Conservation (phyloP, 768 basidiomycete genomes). For the Porphyrellus cyaneotinctus region DNA sequence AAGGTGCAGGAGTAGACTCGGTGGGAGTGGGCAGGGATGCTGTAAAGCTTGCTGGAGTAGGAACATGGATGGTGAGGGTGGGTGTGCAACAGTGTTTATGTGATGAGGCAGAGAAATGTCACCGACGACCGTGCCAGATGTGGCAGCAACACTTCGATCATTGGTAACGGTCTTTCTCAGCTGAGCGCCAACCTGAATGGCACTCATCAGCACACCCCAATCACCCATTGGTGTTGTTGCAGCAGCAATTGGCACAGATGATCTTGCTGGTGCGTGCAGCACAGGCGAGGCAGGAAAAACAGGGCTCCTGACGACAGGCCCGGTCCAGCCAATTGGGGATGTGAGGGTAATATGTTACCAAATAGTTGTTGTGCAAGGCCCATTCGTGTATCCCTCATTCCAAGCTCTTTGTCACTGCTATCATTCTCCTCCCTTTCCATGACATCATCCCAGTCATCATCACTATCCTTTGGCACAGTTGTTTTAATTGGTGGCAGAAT, state of each 20-base stretch:
- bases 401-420: slow-evolving; percentile 76
- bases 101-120: slow-evolving; percentile 68
- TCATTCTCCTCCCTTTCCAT: slow-evolving; percentile 68
- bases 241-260: slow-evolving; percentile 28
- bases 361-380: slow-evolving; percentile 80
- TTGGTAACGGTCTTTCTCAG: slow-evolving; percentile 76
- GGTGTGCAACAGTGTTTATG: slow-evolving; percentile 46
- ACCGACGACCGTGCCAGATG: slow-evolving; percentile 70
- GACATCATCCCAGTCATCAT: slow-evolving; percentile 86
- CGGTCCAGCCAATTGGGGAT: slow-evolving; percentile 55
- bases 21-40: slow-evolving; percentile 22
- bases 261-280: slow-evolving; percentile 26
- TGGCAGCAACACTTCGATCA: slow-evolving; percentile 69
- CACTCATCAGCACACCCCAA: slow-evolving; percentile 62
- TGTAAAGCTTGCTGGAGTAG: neutral
- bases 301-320: slow-evolving; percentile 6
- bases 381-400: slow-evolving; percentile 55
- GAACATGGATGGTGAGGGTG: slow-evolving; percentile 28
- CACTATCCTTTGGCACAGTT: slow-evolving; percentile 50
- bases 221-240: slow-evolving; percentile 46
- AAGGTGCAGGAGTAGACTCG: slow-evolving; percentile 16
- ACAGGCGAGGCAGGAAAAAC: slow-evolving; percentile 29
- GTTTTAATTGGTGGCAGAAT: slow-evolving; percentile 49
- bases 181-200: slow-evolving; percentile 74
- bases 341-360: slow-evolving; percentile 57